Conservation (phyloP, 2,329 filamentous ascomycete species). For the Sphaerulina vaccinii region DNA sequence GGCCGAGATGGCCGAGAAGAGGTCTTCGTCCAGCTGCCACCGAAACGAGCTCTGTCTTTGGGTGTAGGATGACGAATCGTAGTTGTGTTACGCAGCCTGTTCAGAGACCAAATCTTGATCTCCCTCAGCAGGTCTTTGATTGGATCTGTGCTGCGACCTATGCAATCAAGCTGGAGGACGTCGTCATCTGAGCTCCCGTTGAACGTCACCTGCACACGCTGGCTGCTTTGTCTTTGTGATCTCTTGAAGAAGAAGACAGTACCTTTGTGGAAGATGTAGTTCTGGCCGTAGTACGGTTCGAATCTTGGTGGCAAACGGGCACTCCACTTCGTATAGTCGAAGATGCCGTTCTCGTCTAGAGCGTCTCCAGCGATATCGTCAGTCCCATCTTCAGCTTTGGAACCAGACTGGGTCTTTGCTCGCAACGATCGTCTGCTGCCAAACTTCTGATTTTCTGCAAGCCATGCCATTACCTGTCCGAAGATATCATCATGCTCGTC, state of each 20-base stretch:
- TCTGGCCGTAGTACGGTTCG: constrained; percentile 49
- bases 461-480: constrained; percentile 45
- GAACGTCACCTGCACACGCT: constrained; percentile 30
- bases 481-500: constrained; percentile 48
- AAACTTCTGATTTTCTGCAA: constrained; percentile 43
- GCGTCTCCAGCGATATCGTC: constrained; percentile 40
- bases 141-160: constrained; percentile 49
- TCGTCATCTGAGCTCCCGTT: constrained; percentile 40
- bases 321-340: constrained; percentile 52
- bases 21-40: constrained; percentile 44
- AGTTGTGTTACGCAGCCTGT: constrained; percentile 45
- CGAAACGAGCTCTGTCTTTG: constrained; percentile 40
- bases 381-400: constrained; percentile 36
- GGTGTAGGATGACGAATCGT: constrained; percentile 48
- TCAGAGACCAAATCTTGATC: constrained; percentile 46
- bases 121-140: constrained; percentile 49
- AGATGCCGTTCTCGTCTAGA: constrained; percentile 43
- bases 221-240: constrained; percentile 35
- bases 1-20: constrained; percentile 63
- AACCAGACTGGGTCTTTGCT: constrained; percentile 42
- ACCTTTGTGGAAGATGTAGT: constrained; percentile 46
- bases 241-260: constrained; percentile 45
- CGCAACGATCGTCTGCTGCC: constrained; percentile 39
- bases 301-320: constrained; percentile 50
- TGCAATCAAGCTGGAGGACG: constrained; percentile 46